Evolutionary conservation across 2,329 filamentous ascomycete species (phyloP).

Genomic region (Aureobasidium sp.): DNA sequence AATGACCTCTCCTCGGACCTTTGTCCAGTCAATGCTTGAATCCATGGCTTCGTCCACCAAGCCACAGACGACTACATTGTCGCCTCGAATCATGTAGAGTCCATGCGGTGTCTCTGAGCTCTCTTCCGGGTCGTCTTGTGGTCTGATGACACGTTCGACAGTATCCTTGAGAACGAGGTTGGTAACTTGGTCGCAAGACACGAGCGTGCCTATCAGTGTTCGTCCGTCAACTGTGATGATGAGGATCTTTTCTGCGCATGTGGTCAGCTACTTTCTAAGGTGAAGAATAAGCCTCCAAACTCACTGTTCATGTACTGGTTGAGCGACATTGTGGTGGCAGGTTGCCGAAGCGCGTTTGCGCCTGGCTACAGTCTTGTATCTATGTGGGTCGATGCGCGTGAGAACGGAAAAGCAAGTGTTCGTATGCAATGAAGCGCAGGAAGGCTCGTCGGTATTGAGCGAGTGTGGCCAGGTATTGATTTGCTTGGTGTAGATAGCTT

Average conservation of each 20-base stretch:
- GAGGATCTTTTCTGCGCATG: constrained; percentile 71
- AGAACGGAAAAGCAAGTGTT: not conserved
- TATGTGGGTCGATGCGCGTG: not conserved
- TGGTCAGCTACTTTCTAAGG: constrained; percentile 26
- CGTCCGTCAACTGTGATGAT: constrained; percentile 90
- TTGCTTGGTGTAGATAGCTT: constrained; percentile 1
- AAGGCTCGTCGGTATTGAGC: not conserved
- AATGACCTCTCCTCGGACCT: constrained; percentile 79
- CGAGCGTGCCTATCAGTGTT: constrained; percentile 66
- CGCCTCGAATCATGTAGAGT: constrained; percentile 84
- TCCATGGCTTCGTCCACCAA: constrained; percentile 86
- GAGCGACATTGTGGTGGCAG: constrained; percentile 31
- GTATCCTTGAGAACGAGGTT: constrained; percentile 83
- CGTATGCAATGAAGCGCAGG: not conserved
- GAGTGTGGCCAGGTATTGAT: not conserved
- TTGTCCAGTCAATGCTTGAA: constrained; percentile 82
- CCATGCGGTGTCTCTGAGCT: constrained; percentile 77
- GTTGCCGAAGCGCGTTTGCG: constrained; percentile 16
- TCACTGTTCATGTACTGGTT: constrained; percentile 39
- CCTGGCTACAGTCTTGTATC: constrained; percentile 3
- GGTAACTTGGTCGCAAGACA: constrained; percentile 83
- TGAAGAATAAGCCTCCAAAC: not conserved
- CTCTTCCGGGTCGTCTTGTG: constrained; percentile 72
- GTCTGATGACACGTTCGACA: constrained; percentile 83
- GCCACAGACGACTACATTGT: constrained; percentile 88